A percentile compares a stretch with the other conserved stretches of the same genome.
These are phyloP conservation scores for Debaryomyces nepalensis DNA, from an alignment of 1,139 yeast genomes.

Conservation along the genomic window DNA sequence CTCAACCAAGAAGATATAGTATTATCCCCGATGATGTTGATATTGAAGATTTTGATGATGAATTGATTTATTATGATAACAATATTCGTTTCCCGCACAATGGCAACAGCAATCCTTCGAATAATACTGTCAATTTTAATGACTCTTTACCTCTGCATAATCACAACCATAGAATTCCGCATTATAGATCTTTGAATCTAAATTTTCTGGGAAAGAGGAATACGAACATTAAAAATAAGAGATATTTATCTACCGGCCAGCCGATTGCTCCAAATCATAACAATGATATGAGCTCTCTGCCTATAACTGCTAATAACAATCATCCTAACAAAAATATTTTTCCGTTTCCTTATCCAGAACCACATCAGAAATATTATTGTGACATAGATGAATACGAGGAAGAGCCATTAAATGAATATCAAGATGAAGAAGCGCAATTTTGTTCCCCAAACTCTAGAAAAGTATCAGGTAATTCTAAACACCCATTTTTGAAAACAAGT, in stretches of 20 bases:
- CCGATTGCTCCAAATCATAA: constrained; percentile 20
- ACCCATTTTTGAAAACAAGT: constrained; percentile 26
- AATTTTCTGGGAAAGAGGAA: constrained; percentile 35
- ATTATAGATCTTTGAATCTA: constrained; percentile 48
- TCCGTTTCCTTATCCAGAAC: constrained; percentile 61
- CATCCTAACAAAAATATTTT: constrained; percentile 36
- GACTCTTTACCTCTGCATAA: constrained; percentile 40
- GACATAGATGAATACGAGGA: constrained; percentile 51
- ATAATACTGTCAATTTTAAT: constrained; percentile 27
- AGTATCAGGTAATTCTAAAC: constrained; percentile 17
- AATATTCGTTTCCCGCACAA: constrained; percentile 45
- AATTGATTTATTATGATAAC: constrained; percentile 52
- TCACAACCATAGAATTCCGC: constrained; percentile 42
- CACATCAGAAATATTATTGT: constrained; percentile 36
- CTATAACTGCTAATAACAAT: constrained; percentile 17
- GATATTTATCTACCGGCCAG: constrained; percentile 45
- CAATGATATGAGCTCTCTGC: constrained; percentile 14
- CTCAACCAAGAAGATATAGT: constrained; percentile 72
- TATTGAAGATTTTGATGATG: constrained; percentile 67
- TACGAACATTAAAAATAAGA: constrained; percentile 34
- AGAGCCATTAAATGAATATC: constrained; percentile 23
- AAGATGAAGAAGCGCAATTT: constrained; percentile 12
- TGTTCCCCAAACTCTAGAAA: constrained; percentile 13
- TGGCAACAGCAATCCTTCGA: constrained; percentile 3
- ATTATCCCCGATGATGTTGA: constrained; percentile 72